A percentile compares a stretch with the other conserved stretches of the same genome.
Conservation (phyloP, 495 filamentous ascomycete species). For the Pseudoneurospora amorphoporcata region DNA sequence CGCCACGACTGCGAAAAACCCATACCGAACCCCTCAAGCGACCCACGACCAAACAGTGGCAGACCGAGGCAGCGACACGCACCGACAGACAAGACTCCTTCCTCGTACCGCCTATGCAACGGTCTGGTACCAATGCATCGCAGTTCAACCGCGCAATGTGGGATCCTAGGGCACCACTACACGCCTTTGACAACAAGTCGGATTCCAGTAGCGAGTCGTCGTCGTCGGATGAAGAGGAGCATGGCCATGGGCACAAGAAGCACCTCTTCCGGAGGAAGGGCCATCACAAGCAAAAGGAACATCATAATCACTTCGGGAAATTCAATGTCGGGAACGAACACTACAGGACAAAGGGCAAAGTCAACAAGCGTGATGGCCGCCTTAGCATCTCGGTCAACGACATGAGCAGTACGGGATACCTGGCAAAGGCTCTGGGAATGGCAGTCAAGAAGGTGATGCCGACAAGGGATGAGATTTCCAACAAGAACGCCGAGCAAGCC, state of each 20-base stretch:
- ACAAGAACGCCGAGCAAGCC: not conserved
- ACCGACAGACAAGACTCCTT: constrained; percentile 4
- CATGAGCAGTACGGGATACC: constrained; percentile 51
- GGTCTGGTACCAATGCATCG: constrained; percentile 21
- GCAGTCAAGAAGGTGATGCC: constrained; percentile 33
- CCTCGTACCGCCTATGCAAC: constrained; percentile 10
- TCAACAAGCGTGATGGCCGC: constrained; percentile 59
- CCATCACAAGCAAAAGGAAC: constrained; percentile 2
- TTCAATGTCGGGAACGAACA: constrained; percentile 54
- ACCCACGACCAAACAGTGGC: constrained; percentile 8
- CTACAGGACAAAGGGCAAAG: constrained; percentile 52
- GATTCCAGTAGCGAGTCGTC: constrained; percentile 17
- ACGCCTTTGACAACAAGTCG: constrained; percentile 7
- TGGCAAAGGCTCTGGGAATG: constrained; percentile 58
- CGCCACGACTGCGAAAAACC: not conserved
- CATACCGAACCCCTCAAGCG: not conserved
- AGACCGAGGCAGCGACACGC: constrained; percentile 8
- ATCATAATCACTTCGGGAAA: constrained; percentile 20
- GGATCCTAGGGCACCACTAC: not conserved
- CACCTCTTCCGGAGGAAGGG: not conserved
- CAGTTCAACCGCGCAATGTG: constrained; percentile 4
- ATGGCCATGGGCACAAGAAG: not conserved
- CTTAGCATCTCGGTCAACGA: constrained; percentile 61
- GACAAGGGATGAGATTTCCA: constrained; percentile 5
- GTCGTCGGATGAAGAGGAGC: constrained; percentile 16